phyloP scores from a whole-genome alignment of 164 flowering plant genomes.

The Vitis labrusca region DNA sequence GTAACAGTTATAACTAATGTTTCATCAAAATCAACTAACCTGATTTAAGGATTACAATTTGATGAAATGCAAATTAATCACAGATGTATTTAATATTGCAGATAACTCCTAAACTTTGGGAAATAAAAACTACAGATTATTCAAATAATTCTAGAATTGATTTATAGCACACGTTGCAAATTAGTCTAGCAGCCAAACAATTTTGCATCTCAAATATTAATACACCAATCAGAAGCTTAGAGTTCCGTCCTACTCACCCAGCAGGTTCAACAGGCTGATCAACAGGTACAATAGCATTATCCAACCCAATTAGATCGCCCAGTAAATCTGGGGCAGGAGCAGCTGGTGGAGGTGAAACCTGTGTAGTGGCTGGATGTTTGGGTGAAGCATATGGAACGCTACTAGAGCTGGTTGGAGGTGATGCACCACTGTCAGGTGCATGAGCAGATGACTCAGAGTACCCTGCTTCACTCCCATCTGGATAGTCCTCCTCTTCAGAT shows the following conservation, averaged over 20 bases:
- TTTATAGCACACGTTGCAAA: not conserved
- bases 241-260: conserved; percentile 48
- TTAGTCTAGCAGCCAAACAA: not conserved
- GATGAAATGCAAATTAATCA: not conserved
- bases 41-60: not conserved
- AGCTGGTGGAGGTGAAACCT: conserved; percentile 45
- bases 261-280: conserved; percentile 68
- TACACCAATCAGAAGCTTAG: not conserved
- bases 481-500: conserved; percentile 92
- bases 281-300: conserved; percentile 78
- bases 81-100: not conserved
- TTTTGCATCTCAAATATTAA: not conserved
- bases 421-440: conserved; percentile 46
- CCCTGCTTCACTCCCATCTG: conserved; percentile 78
- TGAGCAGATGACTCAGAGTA: conserved; percentile 71
- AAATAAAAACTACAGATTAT: not conserved
- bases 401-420: conserved; percentile 59
- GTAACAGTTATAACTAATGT: not conserved
- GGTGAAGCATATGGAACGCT: conserved; percentile 40
- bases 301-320: conserved; percentile 90
- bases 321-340: conserved; percentile 90
- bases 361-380: conserved; percentile 46
- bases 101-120: not conserved
- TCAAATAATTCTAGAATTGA: not conserved
- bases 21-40: not conserved